Evolutionary conservation across 2,329 filamentous ascomycete genomes (phyloP).

Genomic region (Colletotrichum chlorophyti): DNA sequence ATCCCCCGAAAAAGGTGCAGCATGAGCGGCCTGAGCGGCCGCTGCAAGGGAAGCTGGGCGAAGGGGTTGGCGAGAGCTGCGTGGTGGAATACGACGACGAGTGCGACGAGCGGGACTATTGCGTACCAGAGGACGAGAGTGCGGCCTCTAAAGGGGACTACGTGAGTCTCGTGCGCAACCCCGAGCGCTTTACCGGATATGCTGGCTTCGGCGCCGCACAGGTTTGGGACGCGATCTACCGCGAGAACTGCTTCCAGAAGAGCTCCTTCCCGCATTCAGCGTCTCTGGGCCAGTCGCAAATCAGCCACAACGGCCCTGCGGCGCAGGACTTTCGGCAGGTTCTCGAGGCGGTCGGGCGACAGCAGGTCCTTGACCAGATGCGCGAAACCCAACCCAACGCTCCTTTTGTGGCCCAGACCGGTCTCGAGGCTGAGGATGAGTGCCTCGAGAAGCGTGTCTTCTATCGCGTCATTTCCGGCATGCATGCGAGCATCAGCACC

Average conservation of each 20-base stretch:
- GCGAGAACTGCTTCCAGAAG: conserved; percentile 92
- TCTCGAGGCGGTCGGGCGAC: conserved; percentile 63
- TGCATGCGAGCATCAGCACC: conserved; percentile 97
- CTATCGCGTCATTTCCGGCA: conserved; percentile 91
- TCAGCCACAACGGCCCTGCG: conserved; percentile 55
- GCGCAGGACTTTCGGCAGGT: conserved; percentile 68
- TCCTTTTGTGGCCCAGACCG: conserved; percentile 67
- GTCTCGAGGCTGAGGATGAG: conserved; percentile 83
- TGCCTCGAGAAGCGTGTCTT: conserved; percentile 99
- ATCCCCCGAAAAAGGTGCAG: conserved; percentile 80
- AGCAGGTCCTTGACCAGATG: conserved; percentile 67
- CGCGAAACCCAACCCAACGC: conserved; percentile 61
- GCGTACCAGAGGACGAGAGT: conserved; percentile 92
- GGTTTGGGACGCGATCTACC: conserved; percentile 96
- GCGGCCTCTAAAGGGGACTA: conserved; percentile 90
- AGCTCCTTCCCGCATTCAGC: conserved; percentile 68
- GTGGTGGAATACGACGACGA: conserved; percentile 98
- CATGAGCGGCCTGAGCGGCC: conserved; percentile 73
- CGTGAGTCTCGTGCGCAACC: conserved; percentile 91
- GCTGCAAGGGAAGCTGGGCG: conserved; percentile 82
- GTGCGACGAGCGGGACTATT: conserved; percentile 96
- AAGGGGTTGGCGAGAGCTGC: conserved; percentile 90
- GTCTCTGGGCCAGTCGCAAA: conserved; percentile 53
- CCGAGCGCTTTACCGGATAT: conserved; percentile 95
- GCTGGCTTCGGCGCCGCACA: conserved; percentile 82